phyloP scores from a whole-genome alignment of 1,139 yeast species.

The Taiozyma onychis region DNA sequence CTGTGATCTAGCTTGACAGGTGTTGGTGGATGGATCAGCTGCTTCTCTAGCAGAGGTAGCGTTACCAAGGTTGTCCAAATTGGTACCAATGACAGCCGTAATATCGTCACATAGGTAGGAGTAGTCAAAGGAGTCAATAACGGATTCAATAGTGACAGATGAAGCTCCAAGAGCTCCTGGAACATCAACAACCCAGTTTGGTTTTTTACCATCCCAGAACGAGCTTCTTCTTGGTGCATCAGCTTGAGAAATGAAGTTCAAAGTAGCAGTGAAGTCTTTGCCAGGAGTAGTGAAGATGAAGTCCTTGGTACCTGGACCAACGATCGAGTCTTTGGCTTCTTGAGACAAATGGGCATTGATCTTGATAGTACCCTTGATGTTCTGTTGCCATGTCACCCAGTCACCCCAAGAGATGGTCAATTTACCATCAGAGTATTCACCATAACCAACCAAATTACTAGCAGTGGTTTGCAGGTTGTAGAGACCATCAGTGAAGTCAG shows the following conservation, averaged over 20 bases:
- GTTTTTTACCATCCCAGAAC: not conserved
- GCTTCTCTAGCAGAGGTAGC: conserved; percentile 1
- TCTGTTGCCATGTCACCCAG: conserved; percentile 4
- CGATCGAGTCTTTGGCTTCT: not conserved
- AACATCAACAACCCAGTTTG: conserved; percentile 5
- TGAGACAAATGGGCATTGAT: conserved; percentile 3
- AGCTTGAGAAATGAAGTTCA: conserved; percentile 1
- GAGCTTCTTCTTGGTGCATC: conserved; percentile 2
- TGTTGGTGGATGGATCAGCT: not conserved
- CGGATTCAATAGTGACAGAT: conserved; percentile 2
- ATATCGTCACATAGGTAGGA: conserved; percentile 2
- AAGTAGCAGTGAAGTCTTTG: not conserved
- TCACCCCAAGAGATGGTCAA: conserved; percentile 1
- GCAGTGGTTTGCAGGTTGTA: not conserved
- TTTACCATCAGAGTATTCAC: not conserved
- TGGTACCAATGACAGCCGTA: conserved; percentile 2
- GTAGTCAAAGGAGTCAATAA: conserved; percentile 1
- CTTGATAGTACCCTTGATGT: conserved; percentile 5
- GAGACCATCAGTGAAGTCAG: not conserved
- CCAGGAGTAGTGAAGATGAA: conserved; percentile 3
- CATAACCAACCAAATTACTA: not conserved
- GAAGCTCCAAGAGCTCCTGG: conserved; percentile 6
- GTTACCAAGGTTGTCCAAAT: conserved; percentile 2
- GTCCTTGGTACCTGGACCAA: conserved; percentile 1
- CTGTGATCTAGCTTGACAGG: not conserved